phyloP scores from a whole-genome alignment of 495 filamentous ascomycete genomes.

The Penicillium silybi region DNA sequence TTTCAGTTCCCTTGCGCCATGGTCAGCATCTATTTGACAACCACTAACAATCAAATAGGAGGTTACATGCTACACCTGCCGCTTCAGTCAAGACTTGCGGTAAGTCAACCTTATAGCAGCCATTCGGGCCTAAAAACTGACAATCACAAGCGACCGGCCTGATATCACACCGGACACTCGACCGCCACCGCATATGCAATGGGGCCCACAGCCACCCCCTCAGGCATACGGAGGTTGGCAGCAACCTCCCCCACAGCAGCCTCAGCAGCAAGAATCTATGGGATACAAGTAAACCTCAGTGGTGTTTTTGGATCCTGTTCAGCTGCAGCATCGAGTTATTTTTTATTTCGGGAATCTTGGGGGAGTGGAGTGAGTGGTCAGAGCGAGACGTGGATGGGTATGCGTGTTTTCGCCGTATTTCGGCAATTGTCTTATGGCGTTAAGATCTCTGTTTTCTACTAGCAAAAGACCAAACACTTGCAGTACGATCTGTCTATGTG shows the following conservation, averaged over 20 bases:
- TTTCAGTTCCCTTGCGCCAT: background rate
- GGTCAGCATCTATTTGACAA: background rate
- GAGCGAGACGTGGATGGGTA: background rate
- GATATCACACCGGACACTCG: constrained; percentile 44
- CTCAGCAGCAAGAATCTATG: constrained; percentile 13
- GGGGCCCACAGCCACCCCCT: constrained; percentile 30
- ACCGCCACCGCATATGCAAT: constrained; percentile 29
- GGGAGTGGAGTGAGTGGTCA: background rate
- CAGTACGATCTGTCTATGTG: background rate
- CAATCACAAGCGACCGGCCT: constrained; percentile 32
- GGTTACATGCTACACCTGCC: constrained; percentile 50
- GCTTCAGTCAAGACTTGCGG: constrained; percentile 51
- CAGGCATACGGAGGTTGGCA: constrained; percentile 16
- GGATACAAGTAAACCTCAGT: constrained; percentile 9
- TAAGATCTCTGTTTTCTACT: background rate
- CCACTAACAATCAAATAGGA: constrained; percentile 34
- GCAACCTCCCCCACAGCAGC: constrained; percentile 7
- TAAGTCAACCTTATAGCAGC: constrained; percentile 14
- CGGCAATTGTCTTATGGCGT: background rate
- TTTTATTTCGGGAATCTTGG: too few relatives aligned
- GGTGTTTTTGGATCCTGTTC: too few relatives aligned
- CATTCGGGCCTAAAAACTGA: constrained; percentile 7
- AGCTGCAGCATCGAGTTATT: background rate
- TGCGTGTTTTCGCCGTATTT: background rate
- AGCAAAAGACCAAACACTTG: background rate